phyloP scores from a whole-genome alignment of 202 grass and related monocot genomes.

The Schoenoplectus triqueter region DNA sequence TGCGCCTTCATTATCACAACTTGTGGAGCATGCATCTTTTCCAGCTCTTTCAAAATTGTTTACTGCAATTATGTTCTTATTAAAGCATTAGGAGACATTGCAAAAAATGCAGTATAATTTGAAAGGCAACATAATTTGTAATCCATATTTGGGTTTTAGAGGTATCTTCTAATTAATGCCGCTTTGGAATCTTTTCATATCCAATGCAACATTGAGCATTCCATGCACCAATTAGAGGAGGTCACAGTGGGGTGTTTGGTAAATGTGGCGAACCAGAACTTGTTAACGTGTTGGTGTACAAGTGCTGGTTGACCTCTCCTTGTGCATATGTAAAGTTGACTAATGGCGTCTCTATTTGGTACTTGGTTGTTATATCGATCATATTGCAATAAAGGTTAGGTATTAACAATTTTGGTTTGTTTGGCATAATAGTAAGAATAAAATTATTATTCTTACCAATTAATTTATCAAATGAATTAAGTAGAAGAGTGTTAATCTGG shows the following conservation, averaged over 20 bases:
- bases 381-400: neutral
- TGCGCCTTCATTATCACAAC: neutral
- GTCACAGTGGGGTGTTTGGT: conserved; percentile 35
- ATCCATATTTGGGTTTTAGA: conserved; percentile 6
- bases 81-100: neutral
- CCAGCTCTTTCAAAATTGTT: neutral
- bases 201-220: conserved; percentile 11
- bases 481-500: no score
- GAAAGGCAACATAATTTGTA: neutral
- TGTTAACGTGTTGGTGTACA: conserved; percentile 21
- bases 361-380: conserved; percentile 4
- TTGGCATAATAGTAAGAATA: no score
- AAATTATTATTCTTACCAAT: no score
- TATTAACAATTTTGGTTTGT: neutral
- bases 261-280: conserved; percentile 40
- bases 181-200: conserved; percentile 32
- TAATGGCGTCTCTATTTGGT: conserved; percentile 6
- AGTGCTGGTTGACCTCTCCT: neutral
- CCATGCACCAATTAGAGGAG: conserved; percentile 25
- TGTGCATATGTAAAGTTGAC: conserved; percentile 11
- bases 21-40: neutral
- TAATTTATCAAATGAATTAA: no score
- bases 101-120: conserved; percentile 8
- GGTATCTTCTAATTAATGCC: conserved; percentile 36
- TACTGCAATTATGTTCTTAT: neutral